A percentile compares a stretch with the other conserved stretches of the same genome.
Conservation (phyloP, 176 grass and related monocot species). For the Zizania latifolia region DNA sequence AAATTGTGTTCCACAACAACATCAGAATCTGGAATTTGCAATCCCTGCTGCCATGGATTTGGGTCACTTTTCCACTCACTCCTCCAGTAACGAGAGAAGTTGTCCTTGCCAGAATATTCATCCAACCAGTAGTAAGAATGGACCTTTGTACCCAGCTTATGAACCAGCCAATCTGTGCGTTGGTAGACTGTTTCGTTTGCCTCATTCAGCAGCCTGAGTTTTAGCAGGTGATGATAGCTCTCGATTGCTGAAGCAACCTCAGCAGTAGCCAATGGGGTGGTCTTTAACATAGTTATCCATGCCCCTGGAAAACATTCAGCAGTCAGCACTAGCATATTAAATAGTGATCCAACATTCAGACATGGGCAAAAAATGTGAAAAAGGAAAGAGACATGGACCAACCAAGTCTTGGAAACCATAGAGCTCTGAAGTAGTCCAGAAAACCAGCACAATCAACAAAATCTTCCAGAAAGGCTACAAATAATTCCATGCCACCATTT, state of each 20-base stretch:
- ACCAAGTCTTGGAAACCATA: constrained; percentile 80
- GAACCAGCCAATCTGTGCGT: constrained; percentile 74
- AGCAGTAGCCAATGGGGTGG: constrained; percentile 54
- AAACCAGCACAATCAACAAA: constrained; percentile 68
- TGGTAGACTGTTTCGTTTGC: constrained; percentile 48
- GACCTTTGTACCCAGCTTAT: constrained; percentile 84
- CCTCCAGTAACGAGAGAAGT: constrained; percentile 76
- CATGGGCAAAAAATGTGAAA: constrained; percentile 15
- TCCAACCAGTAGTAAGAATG: constrained; percentile 92
- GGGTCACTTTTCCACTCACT: constrained; percentile 69
- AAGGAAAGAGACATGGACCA: constrained; percentile 28
- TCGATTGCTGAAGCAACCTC: constrained; percentile 78
- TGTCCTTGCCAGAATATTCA: constrained; percentile 71
- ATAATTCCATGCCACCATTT: constrained; percentile 55
- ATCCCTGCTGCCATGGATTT: constrained; percentile 58
- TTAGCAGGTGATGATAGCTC: constrained; percentile 77
- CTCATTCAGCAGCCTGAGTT: constrained; percentile 78
- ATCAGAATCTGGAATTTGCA: constrained; percentile 62
- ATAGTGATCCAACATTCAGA: constrained; percentile 1
- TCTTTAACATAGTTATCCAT: constrained; percentile 62
- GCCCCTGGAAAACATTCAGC: constrained; percentile 38
- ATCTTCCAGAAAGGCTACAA: constrained; percentile 59
- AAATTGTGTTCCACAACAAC: constrained; percentile 50
- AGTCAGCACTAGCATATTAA: constrained; percentile 11
- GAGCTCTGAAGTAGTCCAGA: constrained; percentile 76